Evolutionary conservation across 176 grass and related monocot species (phyloP), one percentile per base, ranked within the genome.

Genomic region (Zea mays): DNA sequence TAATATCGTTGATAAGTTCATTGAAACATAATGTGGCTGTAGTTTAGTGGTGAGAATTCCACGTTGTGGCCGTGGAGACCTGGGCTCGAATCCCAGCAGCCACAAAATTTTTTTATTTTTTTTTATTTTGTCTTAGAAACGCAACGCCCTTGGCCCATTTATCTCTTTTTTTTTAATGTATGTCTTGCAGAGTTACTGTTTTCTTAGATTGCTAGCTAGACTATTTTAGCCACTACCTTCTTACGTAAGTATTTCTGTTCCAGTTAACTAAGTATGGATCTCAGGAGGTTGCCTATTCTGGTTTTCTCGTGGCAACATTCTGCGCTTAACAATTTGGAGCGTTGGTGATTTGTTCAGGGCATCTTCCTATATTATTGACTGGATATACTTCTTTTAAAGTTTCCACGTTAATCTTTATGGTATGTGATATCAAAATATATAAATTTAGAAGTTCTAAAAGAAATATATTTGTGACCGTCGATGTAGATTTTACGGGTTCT

Each of bases 1-100:
- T 27, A 27, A 27, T 33, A 33, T 0, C 5, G 5, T 27, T 10
- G 0, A 33, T 10, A 10, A 3, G 57, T 27, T 2, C 0, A 0
- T 2, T 0, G 0, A 4, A 0, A 40, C 36, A 42, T 13, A 0
- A 0, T 58, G 90, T 89, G 88, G 81, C 84, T 93, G 85, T 93
- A 89, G 86, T 97, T 91, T 97, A 91, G 90, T 97, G 85, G 90
- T 97, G 58, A 90, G 93, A 97, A 92, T 97, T 92, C 82, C 73
- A 92, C 82, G 85, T 87, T 91, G 81, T 87, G 88, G 88, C 93
- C 93, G 81, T 93, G 67, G 88, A 97, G 90, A 93, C 81, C 88
- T 97, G 86, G 75, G 84, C 90, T 89, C 81, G 88, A 97, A 89
- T 91, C 88, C 93, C 88, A 91, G 88, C 85, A 97, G 88, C 90